A percentile compares a stretch with the other conserved stretches of the same genome.
Conservation (phyloP, 305 asterid species). For the Ilex paraguariensis region DNA sequence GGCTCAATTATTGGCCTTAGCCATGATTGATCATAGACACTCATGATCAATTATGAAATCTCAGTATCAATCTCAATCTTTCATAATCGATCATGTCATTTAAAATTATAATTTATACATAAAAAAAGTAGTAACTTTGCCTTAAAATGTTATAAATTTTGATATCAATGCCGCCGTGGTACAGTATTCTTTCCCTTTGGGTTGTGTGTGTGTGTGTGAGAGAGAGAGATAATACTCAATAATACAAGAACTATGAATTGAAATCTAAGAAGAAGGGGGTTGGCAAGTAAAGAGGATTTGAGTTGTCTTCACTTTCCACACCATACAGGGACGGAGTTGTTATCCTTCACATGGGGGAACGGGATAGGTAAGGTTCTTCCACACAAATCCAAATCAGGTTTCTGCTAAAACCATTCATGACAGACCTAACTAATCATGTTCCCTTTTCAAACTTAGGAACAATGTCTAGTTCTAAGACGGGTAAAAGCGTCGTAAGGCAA, state of each 20-base stretch:
- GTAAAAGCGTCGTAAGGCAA: too few relatives aligned
- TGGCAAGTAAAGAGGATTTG: background rate
- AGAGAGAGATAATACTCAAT: constrained; percentile 5
- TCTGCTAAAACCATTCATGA: background rate
- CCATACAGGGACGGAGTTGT: constrained; percentile 2
- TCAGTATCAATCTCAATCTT: too few relatives aligned
- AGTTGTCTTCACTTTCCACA: constrained; percentile 1
- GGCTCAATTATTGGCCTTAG: too few relatives aligned
- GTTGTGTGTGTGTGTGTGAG: constrained; percentile 6
- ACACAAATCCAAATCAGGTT: constrained; percentile 5
- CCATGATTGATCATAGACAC: too few relatives aligned
- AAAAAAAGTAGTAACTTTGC: too few relatives aligned
- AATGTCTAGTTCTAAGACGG: too few relatives aligned
- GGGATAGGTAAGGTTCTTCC: background rate
- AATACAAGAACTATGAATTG: constrained; percentile 9
- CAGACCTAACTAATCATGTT: background rate
- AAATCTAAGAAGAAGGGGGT: background rate
- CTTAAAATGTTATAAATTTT: too few relatives aligned
- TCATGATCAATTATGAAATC: too few relatives aligned
- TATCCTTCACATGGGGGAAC: constrained; percentile 1
- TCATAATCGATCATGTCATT: too few relatives aligned
- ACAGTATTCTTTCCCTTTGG: too few relatives aligned
- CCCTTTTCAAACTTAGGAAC: background rate
- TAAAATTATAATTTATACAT: too few relatives aligned
- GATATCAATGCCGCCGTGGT: too few relatives aligned